Evolutionary conservation across 306 rosid species (phyloP).

Genomic region (Medicago lupulina): DNA sequence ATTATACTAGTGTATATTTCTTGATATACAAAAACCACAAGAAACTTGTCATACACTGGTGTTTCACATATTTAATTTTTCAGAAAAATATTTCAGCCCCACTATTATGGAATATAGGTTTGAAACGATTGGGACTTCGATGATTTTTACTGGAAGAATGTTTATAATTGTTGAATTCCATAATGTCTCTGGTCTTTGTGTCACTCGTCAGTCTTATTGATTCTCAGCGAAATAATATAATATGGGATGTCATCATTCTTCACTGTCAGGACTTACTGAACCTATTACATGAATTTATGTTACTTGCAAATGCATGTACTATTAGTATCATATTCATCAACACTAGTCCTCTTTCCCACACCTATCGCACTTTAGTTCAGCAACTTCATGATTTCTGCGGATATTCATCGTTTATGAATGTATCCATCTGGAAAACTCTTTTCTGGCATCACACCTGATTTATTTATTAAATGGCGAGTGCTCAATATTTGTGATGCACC

Average conservation of each 20-base stretch:
- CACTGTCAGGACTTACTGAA: slow-evolving; percentile 2
- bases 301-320: slow-evolving; percentile 15
- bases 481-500: slow-evolving; percentile 30
- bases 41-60: slow-evolving; percentile 11
- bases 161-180: slow-evolving; percentile 29
- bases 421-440: slow-evolving; percentile 27
- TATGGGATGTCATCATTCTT: slow-evolving; percentile 25
- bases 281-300: slow-evolving; percentile 29
- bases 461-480: slow-evolving; percentile 23
- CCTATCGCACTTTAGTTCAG: slow-evolving; percentile 31
- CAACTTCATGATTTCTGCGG: slow-evolving; percentile 1
- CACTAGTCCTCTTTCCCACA: slow-evolving; percentile 24
- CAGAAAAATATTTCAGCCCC: background rate
- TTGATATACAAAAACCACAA: slow-evolving; percentile 12
- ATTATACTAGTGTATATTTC: slow-evolving; percentile 36
- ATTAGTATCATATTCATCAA: slow-evolving; percentile 16
- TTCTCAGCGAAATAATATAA: slow-evolving; percentile 33
- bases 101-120: slow-evolving; percentile 27
- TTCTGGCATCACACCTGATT: slow-evolving; percentile 9
- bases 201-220: background rate
- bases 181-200: slow-evolving; percentile 10
- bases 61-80: slow-evolving; percentile 31
- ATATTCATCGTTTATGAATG: slow-evolving; percentile 20
- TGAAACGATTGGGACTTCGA: slow-evolving; percentile 20
- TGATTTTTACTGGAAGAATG: slow-evolving; percentile 2